These are phyloP conservation scores for Colletotrichum spinosum DNA, from an alignment of 2,329 filamentous ascomycete genomes.

Conservation along the genomic window DNA sequence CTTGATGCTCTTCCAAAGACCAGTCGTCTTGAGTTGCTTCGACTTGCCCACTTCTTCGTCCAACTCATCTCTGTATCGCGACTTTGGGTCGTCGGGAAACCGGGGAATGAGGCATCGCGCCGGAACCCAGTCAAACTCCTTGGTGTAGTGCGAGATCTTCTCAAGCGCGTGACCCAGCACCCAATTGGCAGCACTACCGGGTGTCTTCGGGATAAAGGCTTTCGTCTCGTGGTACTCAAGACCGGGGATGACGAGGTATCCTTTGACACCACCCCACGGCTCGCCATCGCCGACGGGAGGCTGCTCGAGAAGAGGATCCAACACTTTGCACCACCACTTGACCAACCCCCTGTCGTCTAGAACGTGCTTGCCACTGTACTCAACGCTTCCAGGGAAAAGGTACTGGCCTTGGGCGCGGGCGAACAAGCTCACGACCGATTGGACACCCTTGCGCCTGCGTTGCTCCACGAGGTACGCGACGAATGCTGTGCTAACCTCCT, in stretches of 20 bases:
- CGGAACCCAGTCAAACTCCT: constrained; percentile 71
- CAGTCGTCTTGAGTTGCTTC: constrained; percentile 64
- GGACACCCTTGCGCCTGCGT: constrained; percentile 72
- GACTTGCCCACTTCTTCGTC: constrained; percentile 82
- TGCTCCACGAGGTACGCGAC: constrained; percentile 78
- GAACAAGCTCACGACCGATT: constrained; percentile 87
- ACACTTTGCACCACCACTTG: constrained; percentile 93
- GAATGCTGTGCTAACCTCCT: constrained; percentile 79
- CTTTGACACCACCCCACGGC: constrained; percentile 67
- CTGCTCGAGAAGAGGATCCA: constrained; percentile 77
- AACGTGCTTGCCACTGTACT: constrained; percentile 89
- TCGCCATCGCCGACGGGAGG: constrained; percentile 49
- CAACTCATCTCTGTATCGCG: constrained; percentile 87
- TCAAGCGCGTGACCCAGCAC: constrained; percentile 80
- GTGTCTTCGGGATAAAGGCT: constrained; percentile 76
- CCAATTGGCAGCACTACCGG: constrained; percentile 67
- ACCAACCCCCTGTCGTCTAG: constrained; percentile 90
- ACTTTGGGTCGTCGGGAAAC: constrained; percentile 96
- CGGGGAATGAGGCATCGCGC: constrained; percentile 87
- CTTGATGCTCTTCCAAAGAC: constrained; percentile 85
- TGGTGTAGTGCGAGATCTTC: constrained; percentile 70
- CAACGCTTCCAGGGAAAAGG: constrained; percentile 90
- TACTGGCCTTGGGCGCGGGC: constrained; percentile 94
- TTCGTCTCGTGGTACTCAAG: constrained; percentile 84
- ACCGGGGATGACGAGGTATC: constrained; percentile 88